Evolutionary conservation across 2,329 filamentous ascomycete species (phyloP).

Genomic region (Dactylonectria estremocensis): DNA sequence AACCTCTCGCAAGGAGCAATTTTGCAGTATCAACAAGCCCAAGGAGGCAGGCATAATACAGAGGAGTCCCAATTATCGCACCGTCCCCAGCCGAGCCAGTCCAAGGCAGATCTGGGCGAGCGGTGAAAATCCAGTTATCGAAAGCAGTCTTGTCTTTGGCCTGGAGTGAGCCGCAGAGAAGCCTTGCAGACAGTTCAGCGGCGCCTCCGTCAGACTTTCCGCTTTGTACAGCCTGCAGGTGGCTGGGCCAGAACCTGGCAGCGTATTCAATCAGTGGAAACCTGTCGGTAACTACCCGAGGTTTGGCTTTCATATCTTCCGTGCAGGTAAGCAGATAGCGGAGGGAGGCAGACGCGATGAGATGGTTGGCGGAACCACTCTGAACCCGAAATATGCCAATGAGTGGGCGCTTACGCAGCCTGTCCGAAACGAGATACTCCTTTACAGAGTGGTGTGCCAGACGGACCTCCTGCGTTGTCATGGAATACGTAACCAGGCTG

Average conservation of each 20-base stretch:
- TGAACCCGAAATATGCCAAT: neutral
- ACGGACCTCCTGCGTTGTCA: neutral
- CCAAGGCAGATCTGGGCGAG: neutral
- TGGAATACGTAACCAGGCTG: neutral
- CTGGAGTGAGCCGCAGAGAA: neutral
- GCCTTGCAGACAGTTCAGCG: neutral
- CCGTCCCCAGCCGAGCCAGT: neutral
- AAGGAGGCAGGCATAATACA: slow-evolving; percentile 11
- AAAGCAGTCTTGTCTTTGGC: neutral
- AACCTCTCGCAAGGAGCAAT: neutral
- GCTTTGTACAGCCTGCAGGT: neutral
- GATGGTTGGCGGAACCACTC: neutral
- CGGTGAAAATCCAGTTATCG: slow-evolving; percentile 8
- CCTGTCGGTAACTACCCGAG: neutral
- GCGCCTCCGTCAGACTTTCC: neutral
- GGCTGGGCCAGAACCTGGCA: slow-evolving; percentile 3
- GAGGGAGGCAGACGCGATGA: neutral
- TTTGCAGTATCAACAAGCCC: neutral
- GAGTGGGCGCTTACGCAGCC: neutral
- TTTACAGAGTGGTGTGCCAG: slow-evolving; percentile 15
- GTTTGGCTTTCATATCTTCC: neutral
- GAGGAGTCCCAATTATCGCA: no score
- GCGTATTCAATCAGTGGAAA: slow-evolving; percentile 10
- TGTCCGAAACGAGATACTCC: slow-evolving; percentile 11
- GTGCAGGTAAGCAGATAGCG: slow-evolving; percentile 3